These are phyloP conservation scores for Vitis hybrid DNA, from an alignment of 177 flowering plant species.

Conservation along the genomic window DNA sequence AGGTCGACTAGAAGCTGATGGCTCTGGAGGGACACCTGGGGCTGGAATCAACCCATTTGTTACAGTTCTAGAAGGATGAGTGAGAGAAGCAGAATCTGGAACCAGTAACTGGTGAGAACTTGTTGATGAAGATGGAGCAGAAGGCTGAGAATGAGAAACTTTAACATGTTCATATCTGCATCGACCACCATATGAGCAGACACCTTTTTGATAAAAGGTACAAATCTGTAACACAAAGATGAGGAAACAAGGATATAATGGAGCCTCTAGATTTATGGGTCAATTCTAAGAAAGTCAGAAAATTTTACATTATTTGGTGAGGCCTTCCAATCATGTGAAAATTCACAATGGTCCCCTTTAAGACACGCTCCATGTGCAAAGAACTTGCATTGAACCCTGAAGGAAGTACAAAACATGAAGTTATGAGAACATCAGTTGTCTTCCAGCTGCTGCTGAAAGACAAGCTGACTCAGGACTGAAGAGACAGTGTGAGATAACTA, in stretches of 20 bases:
- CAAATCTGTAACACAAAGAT: conserved; percentile 53
- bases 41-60: conserved; percentile 13
- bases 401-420: conserved; percentile 8
- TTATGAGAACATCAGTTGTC: not conserved
- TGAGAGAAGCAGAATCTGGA: conserved; percentile 24
- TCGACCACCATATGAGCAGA: conserved; percentile 82
- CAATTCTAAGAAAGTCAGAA: not conserved
- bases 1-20: conserved; percentile 34
- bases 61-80: conserved; percentile 19
- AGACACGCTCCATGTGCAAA: conserved; percentile 89
- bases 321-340: conserved; percentile 88
- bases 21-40: conserved; percentile 22
- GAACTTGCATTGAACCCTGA: conserved; percentile 88
- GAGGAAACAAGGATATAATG: not conserved
- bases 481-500: too few species aligned
- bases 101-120: conserved; percentile 20
- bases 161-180: conserved; percentile 95
- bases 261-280: not conserved
- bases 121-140: conserved; percentile 52
- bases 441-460: not conserved
- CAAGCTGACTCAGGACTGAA: too few species aligned
- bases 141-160: conserved; percentile 38
- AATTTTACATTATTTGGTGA: conserved; percentile 67
- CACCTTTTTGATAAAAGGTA: conserved; percentile 86
- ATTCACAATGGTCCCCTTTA: conserved; percentile 95